Base-by-base conservation (phyloP, 78 protist genomes). In the Chrysochromulina tobinii region DNA sequence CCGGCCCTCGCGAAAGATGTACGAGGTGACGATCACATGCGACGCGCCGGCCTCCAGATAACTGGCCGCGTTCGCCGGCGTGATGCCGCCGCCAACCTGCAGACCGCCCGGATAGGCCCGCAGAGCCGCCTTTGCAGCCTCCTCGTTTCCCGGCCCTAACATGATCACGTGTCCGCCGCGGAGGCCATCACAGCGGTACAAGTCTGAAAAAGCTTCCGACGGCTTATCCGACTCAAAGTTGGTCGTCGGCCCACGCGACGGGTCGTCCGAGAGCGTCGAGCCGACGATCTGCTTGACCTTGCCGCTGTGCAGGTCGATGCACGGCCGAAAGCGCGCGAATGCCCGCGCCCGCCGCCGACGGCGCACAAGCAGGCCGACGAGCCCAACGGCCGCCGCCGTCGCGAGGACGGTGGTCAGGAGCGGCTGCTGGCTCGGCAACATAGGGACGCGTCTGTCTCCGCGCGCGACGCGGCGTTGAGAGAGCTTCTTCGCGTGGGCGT, bases 1-100 rank as follows among this genome's bases (percentile, higher is more conserved):
- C 72, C 25, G n/a, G 53, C 95, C 95, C 7, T 85, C 89, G 25
- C 48, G 18, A 61, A 93, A 93, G 53, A 93, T 89, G 84, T 90
- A 93, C 27, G 95, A 93, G 18, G 95, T 93, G 51, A 93, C 95
- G 27, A 93, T 93, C 38, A 93, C 95, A 68, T 93, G 95, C 11
- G 86, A 61, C 5, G 95, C 95, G 7, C 95, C 95, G 7, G 93
- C 95, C 57, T 89, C 91, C 38, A 93, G 51, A 9, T 85, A 93
- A 15, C 17, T 9, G 20, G 0, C 6, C 21, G 95, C 95, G 11
- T 90, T 93, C 3, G 6, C 6, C 27, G 93, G 89, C 59, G 57
- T 93, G 50, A 93, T 77, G 18, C 95, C 95, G 54, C 95, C 95
- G 58, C 90, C 81, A 7, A 64, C 81, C 90, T 91, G 93, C 58